Evolutionary conservation across 2,329 filamentous ascomycete genomes (phyloP).

Genomic region (Cercospora berteroae): DNA sequence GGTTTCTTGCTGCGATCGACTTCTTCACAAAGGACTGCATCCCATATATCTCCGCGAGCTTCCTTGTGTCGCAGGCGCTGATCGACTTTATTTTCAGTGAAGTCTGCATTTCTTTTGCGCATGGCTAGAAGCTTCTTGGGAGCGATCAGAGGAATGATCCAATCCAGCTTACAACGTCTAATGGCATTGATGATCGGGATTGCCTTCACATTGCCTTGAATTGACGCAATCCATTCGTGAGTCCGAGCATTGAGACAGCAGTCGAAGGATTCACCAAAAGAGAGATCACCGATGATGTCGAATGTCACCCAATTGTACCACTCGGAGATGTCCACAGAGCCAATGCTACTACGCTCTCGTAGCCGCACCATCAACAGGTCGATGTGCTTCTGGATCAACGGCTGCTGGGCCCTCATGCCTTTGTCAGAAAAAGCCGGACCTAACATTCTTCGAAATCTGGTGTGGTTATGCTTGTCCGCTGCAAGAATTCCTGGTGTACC

Average conservation of each 20-base stretch:
- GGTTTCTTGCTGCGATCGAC: neutral
- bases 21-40: neutral
- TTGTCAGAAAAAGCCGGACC: conserved; percentile 1
- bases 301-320: conserved; percentile 2
- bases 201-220: neutral
- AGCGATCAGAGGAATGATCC: neutral
- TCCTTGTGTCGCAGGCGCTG: neutral
- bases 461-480: neutral
- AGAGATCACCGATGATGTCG: neutral
- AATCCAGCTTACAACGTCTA: neutral
- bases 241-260: neutral
- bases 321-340: neutral
- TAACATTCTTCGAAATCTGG: conserved; percentile 8
- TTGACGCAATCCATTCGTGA: neutral
- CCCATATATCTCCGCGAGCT: neutral
- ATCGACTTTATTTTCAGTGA: neutral
- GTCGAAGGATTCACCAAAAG: neutral
- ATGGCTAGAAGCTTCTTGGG: neutral
- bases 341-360: neutral
- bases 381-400: neutral
- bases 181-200: neutral
- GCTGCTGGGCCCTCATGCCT: neutral
- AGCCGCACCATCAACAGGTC: neutral
- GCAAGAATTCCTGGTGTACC: neutral
- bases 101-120: neutral